Evolutionary conservation across 495 filamentous ascomycete genomes (phyloP), one percentile per base, ranked within the genome.

Genomic region (Hamigera avellanea): DNA sequence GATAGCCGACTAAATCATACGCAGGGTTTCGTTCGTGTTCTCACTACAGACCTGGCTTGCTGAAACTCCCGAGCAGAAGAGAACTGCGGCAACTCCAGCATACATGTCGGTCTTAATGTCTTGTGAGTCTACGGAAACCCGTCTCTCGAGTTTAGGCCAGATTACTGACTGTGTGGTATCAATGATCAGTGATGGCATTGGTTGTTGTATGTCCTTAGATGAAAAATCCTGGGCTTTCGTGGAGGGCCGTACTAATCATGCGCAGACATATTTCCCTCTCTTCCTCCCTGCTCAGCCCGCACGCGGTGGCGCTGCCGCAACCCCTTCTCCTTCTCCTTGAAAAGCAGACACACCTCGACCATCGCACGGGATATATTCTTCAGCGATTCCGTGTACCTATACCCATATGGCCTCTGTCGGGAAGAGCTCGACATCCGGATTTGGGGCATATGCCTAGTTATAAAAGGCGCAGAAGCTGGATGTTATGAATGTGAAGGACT

Each of bases 31-130:
- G 5, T 79, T 95, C 32, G 75, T 89, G 33, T 81, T 93, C 57
- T 75, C 84, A 36, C 59, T 93, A 28, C 86, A 93, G 62, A 74
- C 66, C 44, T 94, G 86, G 86, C 70, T 95, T 13, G 79, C 78
- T 40, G 87, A 94, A 65, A 81, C 78, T 44, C 74, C 80, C 32
- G 84, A 86, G 26, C 67, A 80, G 49, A 78, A 73, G 59, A 77
- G 71, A 47, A 79, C 58, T 38, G 54, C 67, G 29, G 62, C 67
- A 27, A 86, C 83, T 4, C 86, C 87, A n/a, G 79, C 76, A 10
- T 86, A 85, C 53, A 83, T 93, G 61, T 78, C 76, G 33, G 81
- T 93, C 29, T 71, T 78, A 45, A 93, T 95, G 87, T 73, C 86
- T 8, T 54, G 86, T 93, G 67, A 52, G 86, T 69, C 6, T 12